A percentile compares a stretch with the other conserved stretches of the same genome.
phyloP scores from a whole-genome alignment of 176 grass and related monocot species.

The Aegilops longissima region DNA sequence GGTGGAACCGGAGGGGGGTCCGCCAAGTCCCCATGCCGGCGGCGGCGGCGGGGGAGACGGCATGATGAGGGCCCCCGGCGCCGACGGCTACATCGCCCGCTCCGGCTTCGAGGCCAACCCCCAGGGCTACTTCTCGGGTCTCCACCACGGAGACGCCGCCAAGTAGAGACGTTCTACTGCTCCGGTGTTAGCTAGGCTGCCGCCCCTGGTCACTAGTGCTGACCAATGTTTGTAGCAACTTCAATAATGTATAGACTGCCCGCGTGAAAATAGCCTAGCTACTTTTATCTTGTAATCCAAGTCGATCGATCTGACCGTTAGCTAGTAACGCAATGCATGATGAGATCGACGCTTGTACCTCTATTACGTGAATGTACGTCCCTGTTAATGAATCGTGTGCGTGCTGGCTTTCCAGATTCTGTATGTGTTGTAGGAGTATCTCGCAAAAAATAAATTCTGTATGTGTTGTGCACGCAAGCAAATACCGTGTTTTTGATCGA shows the following conservation, averaged over 20 bases:
- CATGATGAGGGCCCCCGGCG: constrained; percentile 27
- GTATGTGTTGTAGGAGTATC: too few species aligned
- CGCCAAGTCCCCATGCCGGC: background rate
- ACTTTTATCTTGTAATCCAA: background rate
- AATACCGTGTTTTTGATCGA: too few species aligned
- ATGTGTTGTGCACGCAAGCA: too few species aligned
- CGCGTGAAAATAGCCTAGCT: background rate
- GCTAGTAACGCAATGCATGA: background rate
- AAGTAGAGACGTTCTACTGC: background rate
- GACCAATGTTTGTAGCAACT: background rate
- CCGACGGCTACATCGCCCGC: constrained; percentile 19
- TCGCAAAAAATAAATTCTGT: too few species aligned
- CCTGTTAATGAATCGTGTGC: background rate
- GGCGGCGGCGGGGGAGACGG: background rate
- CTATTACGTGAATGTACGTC: background rate
- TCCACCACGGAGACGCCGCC: background rate
- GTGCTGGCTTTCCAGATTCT: background rate
- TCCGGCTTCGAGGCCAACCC: constrained; percentile 29
- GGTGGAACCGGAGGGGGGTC: background rate
- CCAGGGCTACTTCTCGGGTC: constrained; percentile 29
- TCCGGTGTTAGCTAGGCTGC: background rate
- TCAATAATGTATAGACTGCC: background rate
- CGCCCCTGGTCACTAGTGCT: background rate
- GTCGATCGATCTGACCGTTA: background rate
- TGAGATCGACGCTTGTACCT: background rate